These are phyloP conservation scores for Aspergillus brunneoviolaceus DNA, from an alignment of 2,329 filamentous ascomycete genomes.

Conservation along the genomic window DNA sequence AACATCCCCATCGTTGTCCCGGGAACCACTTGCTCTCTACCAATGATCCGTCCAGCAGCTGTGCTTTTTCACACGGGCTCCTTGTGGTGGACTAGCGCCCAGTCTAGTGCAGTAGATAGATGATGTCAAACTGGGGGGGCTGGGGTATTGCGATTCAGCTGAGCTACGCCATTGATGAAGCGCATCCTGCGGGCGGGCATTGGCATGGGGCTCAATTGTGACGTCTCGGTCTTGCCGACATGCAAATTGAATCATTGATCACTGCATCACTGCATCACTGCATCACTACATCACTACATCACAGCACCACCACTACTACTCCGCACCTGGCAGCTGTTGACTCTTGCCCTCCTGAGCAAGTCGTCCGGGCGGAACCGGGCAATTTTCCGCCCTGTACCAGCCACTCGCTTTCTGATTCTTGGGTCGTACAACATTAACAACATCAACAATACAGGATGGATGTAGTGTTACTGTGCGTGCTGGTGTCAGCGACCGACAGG, in stretches of 20 bases:
- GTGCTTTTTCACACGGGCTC: background rate
- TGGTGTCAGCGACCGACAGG: background rate
- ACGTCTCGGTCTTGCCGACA: background rate
- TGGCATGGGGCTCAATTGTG: background rate
- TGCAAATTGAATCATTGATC: background rate
- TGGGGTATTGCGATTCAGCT: background rate
- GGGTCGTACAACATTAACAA: background rate
- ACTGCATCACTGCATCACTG: too few relatives aligned
- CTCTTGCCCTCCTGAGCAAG: background rate
- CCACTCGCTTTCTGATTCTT: background rate
- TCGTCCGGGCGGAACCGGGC: background rate
- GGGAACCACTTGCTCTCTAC: constrained; percentile 11
- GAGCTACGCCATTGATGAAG: constrained; percentile 5
- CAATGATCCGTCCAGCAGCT: constrained; percentile 1
- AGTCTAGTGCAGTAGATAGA: background rate
- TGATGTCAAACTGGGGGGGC: constrained; percentile 5
- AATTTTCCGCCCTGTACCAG: background rate
- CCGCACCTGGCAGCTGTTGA: too few relatives aligned
- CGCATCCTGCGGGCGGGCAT: background rate
- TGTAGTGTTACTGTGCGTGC: background rate
- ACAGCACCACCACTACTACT: too few relatives aligned
- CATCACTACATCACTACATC: too few relatives aligned
- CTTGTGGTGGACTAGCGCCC: background rate
- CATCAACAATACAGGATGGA: background rate
- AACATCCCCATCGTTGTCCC: constrained; percentile 24